Conservation (phyloP, 192 early-diverging fungal genomes). For the Linnemannia schmuckeri region DNA sequence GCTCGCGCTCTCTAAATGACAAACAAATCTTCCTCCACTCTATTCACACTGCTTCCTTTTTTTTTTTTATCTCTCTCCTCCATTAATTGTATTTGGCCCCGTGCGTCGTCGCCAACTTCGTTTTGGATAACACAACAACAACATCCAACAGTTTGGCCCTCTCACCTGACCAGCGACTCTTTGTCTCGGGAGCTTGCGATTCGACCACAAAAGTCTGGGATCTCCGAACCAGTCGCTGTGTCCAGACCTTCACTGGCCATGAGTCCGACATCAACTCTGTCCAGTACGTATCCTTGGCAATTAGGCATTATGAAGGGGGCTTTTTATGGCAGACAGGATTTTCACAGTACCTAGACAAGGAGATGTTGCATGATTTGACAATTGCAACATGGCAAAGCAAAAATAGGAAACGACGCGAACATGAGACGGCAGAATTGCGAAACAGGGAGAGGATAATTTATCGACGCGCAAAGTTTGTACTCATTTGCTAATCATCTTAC, state of each 20-base stretch:
- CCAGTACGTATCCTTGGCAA: slow-evolving; percentile 70
- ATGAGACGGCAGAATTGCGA: not conserved
- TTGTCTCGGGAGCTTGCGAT: slow-evolving; percentile 99
- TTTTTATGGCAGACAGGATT: not conserved
- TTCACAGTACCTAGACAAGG: not conserved
- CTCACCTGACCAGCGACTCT: slow-evolving; percentile 93
- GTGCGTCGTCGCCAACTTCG: too few species aligned
- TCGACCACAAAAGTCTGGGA: slow-evolving; percentile 99
- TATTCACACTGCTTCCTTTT: not conserved
- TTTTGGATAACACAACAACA: not conserved
- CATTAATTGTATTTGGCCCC: not conserved
- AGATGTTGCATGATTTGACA: not conserved
- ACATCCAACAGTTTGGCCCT: slow-evolving; percentile 76
- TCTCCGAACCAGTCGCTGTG: slow-evolving; percentile 94
- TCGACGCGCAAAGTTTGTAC: too few species aligned
- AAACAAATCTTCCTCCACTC: not conserved
- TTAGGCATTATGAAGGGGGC: not conserved
- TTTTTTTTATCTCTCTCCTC: not conserved
- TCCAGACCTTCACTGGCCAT: slow-evolving; percentile 98
- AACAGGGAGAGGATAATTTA: not conserved
- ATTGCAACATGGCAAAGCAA: not conserved
- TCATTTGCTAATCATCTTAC: not conserved
- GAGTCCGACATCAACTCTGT: slow-evolving; percentile 99
- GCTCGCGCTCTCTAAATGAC: not conserved
- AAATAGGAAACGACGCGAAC: not conserved